These are phyloP conservation scores for Penicillium cinerascens DNA, from an alignment of 495 filamentous ascomycete species.

Conservation along the genomic window DNA sequence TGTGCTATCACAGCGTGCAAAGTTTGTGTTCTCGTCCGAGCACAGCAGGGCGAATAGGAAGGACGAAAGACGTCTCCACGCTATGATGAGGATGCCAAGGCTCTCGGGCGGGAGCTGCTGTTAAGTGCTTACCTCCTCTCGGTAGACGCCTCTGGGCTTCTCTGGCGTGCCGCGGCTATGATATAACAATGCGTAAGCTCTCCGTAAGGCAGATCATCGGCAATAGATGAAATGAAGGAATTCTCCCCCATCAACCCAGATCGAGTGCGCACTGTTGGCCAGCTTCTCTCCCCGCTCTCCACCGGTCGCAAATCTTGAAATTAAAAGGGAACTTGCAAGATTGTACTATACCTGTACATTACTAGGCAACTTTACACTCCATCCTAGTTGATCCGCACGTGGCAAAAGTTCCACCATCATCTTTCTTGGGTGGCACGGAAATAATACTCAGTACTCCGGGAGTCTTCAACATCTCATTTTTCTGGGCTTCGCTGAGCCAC, in stretches of 20 bases:
- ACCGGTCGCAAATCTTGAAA: not conserved
- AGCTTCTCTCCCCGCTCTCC: not conserved
- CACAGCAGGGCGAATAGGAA: not conserved
- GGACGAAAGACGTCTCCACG: not conserved
- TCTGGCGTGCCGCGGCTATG: not conserved
- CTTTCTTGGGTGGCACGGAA: not conserved
- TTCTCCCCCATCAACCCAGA: not conserved
- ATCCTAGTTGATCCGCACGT: slow-evolving; percentile 22
- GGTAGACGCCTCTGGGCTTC: not conserved
- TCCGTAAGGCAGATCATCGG: not conserved
- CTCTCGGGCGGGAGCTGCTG: not conserved
- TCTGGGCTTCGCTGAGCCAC: not conserved
- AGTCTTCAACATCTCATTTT: not conserved
- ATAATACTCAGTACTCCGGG: no score
- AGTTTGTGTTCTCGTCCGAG: not conserved
- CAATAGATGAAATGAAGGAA: not conserved
- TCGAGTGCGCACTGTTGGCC: not conserved
- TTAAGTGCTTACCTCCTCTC: not conserved
- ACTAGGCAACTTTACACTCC: not conserved
- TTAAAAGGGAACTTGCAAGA: not conserved
- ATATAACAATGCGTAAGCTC: not conserved
- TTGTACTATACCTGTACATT: not conserved
- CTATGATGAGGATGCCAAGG: not conserved
- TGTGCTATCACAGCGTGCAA: not conserved
- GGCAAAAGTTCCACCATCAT: slow-evolving; percentile 16